Base-by-base conservation (phyloP, 1,284 basidiomycete species). In the Testicularia cyperi region DNA sequence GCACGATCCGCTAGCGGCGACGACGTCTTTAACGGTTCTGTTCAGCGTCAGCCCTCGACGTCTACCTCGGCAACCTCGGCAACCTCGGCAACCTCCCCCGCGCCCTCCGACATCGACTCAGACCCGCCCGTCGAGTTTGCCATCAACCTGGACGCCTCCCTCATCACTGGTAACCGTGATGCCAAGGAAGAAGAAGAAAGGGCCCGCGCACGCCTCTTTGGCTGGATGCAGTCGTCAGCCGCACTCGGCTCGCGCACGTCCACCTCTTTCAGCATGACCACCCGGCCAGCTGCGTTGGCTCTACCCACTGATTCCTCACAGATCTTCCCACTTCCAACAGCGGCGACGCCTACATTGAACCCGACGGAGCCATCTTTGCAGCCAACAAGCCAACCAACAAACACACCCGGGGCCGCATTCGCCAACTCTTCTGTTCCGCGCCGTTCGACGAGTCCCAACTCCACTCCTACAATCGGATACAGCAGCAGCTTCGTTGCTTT, bases 121-220 rank as follows among this genome's bases (percentile, higher is more conserved):
- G 10, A 38, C 8, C 26, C 32, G 2, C 19, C 25, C 21, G 24
- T 34, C 10, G 51, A 54, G 25, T 10, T 45, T 7, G 42, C 42
- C 6, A 37, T 61, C 18, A 31, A 25, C 14, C 27, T 54, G 6
- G 51, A 51, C 12, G 26, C 57, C 6, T 46, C 45, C 3, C 28
- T 61, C 26, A 46, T 61, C 21, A 49, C 31, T 1, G 58, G 58
- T 10, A 40, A 62, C 24, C 36, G 44, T 0, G 42, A 56, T 26
- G 58, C 58, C 13, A 52, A 62, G 32, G 19, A 44, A 12, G 58
- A 62, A 23, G 58, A 62, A 27, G 40, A 52, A 5, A 26, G 34
- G 28, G 58, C 58, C 5, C 34, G 38, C 14, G 26, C 38, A 4
- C 16, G 35, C 9, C 27, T 62, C 5, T 36, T 40, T 0, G 33